These are phyloP conservation scores for Plicaturopsis crispa DNA, from an alignment of 768 basidiomycete species.

Conservation along the genomic window DNA sequence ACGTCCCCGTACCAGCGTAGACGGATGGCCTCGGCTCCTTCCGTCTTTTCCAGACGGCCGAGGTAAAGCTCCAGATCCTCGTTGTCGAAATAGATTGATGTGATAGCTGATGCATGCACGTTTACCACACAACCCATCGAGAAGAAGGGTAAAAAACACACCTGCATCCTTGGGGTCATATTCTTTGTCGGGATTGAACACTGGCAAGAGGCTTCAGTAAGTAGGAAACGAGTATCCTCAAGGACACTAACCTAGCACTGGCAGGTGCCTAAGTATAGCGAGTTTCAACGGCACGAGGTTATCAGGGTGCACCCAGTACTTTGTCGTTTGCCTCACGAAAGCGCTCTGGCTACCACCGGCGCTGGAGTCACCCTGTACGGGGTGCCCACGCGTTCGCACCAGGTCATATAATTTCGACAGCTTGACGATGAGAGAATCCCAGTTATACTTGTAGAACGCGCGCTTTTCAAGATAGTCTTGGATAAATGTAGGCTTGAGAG, in stretches of 20 bases:
- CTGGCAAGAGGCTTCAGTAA: slow-evolving; percentile 30
- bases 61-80: slow-evolving; percentile 94
- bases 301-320: slow-evolving; percentile 98
- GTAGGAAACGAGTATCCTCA: neutral
- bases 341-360: slow-evolving; percentile 96
- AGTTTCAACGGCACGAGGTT: slow-evolving; percentile 92
- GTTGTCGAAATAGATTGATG: slow-evolving; percentile 96
- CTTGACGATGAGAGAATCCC: slow-evolving; percentile 94
- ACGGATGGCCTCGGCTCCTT: slow-evolving; percentile 95
- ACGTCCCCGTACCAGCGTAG: slow-evolving; percentile 96
- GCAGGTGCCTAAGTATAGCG: slow-evolving; percentile 85
- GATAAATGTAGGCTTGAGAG: slow-evolving; percentile 82
- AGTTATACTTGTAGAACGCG: slow-evolving; percentile 95
- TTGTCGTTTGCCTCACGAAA: slow-evolving; percentile 97
- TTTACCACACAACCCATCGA: neutral
- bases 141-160: slow-evolving; percentile 18
- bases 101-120: slow-evolving; percentile 59
- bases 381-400: slow-evolving; percentile 91
- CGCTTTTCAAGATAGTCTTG: slow-evolving; percentile 89
- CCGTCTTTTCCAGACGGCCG: slow-evolving; percentile 95
- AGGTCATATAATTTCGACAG: slow-evolving; percentile 92
- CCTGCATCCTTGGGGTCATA: slow-evolving; percentile 81
- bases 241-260: slow-evolving; percentile 71
- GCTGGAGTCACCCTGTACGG: slow-evolving; percentile 86
- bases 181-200: slow-evolving; percentile 91